phyloP scores from a whole-genome alignment of 768 basidiomycete genomes.

The Agaricus sinodeliciosus region DNA sequence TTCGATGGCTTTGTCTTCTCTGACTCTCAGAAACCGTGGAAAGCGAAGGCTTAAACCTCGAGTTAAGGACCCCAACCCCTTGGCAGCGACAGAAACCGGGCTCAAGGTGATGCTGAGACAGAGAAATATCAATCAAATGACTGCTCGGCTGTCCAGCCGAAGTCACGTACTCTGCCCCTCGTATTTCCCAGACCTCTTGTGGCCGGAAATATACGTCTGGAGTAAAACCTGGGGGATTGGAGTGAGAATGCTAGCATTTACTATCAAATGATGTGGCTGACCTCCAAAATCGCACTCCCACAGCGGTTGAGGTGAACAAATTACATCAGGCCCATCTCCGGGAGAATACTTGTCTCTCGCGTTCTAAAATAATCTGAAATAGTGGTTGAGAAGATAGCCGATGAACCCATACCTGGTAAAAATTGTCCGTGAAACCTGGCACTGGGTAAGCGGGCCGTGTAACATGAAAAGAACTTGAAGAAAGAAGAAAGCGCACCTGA shows the following conservation, averaged over 20 bases:
- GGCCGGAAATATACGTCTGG: conserved; percentile 70
- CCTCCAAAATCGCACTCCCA: conserved; percentile 68
- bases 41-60: conserved; percentile 83
- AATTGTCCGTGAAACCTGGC: conserved; percentile 76
- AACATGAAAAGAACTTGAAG: not conserved
- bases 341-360: conserved; percentile 60
- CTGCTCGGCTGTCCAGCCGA: not conserved
- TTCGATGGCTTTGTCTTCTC: conserved; percentile 70
- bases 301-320: conserved; percentile 42
- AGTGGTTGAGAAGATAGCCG: not conserved
- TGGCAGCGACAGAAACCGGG: conserved; percentile 78
- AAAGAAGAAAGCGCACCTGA: conserved; percentile 43
- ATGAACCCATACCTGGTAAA: conserved; percentile 56
- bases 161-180: conserved; percentile 57
- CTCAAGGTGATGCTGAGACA: conserved; percentile 69
- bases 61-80: conserved; percentile 41
- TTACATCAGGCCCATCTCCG: conserved; percentile 26
- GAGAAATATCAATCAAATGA: conserved; percentile 2
- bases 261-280: conserved; percentile 19
- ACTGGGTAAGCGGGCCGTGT: not conserved
- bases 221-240: conserved; percentile 38
- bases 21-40: conserved; percentile 71
- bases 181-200: conserved; percentile 84
- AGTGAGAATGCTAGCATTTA: conserved; percentile 2
- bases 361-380: conserved; percentile 29